Conservation (phyloP, 2,329 filamentous ascomycete species). For the Bipolaris cookei region DNA sequence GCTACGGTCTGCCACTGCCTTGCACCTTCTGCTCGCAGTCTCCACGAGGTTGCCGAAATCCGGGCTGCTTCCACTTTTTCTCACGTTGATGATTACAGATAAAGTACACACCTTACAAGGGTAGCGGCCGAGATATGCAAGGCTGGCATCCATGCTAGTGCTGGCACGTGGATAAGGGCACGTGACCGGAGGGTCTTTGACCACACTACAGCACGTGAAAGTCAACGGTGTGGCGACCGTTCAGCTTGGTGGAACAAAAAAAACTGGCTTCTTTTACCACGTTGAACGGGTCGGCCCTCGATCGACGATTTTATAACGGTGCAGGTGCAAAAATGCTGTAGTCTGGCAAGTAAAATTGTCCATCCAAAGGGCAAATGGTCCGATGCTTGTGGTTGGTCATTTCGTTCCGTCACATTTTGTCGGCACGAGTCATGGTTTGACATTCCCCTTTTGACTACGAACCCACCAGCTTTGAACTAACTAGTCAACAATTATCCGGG, state of each 20-base stretch:
- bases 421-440: constrained; percentile 7
- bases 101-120: not conserved
- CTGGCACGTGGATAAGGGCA: not conserved
- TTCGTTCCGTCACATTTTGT: constrained; percentile 2
- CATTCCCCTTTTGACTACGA: constrained; percentile 5
- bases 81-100: not conserved
- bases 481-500: constrained; percentile 6
- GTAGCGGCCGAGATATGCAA: not conserved
- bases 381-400: constrained; percentile 8
- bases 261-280: not conserved
- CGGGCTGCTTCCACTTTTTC: not conserved
- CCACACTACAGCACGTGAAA: not conserved
- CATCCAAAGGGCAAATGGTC: not conserved
- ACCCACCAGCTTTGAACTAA: not conserved
- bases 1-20: constrained; percentile 9
- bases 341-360: not conserved
- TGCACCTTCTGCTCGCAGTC: not conserved
- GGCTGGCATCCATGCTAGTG: not conserved
- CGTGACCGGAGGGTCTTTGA: not conserved
- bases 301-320: not conserved
- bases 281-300: constrained; percentile 9
- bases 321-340: not conserved
- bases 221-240: not conserved
- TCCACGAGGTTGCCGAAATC: constrained; percentile 1
- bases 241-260: not conserved